Base-by-base conservation (phyloP, 441 rosid genomes). In the Gossypium trilobum region DNA sequence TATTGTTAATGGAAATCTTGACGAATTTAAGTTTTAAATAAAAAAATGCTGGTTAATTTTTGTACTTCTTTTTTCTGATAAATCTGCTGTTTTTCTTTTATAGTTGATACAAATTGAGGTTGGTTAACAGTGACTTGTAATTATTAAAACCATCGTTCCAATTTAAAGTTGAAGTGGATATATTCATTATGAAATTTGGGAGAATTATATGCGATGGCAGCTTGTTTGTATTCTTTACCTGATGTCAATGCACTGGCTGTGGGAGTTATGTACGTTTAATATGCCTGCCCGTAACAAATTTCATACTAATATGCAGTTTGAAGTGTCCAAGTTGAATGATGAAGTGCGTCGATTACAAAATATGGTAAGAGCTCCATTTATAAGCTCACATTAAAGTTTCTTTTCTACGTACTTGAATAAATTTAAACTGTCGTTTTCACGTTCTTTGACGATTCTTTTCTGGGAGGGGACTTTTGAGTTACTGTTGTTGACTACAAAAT, bases 261-360 rank as follows among this genome's bases (percentile, higher is more conserved):
- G 9, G 13, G 57, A 67, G 58, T 50, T 66, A 48, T 46, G 4
- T n/a, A 6, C 3, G 55, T 51, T 70, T 50, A n/a, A 56, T 31
- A 6, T 69, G 52, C 50, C 31, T 55, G 5, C 73, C 16, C n/a
- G 16, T 78, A 42, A 78, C 68, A 11, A 67, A 27, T 29, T 58
- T 73, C 5, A 22, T 68, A 4, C 75, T 68, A 50, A 68, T 55
- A 63, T 74, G 85, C 92, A 93, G 98, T 85, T 77, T 63, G 91
- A 93, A 82, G 75, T 91, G 78, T 80, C 87, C 73, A 81, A 87
- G 80, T 82, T 93, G 74, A 81, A 36, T 69, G 85, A 87, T 68
- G 89, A 93, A 80, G 81, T 84, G 73, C 54, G 4, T 23, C 82
- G 82, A 79, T 78, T 93, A 82, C 89, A 84, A 76, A 74, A 69